Evolutionary conservation across 2,329 filamentous ascomycete genomes (phyloP).

Genomic region (Fusarium austroafricanum): DNA sequence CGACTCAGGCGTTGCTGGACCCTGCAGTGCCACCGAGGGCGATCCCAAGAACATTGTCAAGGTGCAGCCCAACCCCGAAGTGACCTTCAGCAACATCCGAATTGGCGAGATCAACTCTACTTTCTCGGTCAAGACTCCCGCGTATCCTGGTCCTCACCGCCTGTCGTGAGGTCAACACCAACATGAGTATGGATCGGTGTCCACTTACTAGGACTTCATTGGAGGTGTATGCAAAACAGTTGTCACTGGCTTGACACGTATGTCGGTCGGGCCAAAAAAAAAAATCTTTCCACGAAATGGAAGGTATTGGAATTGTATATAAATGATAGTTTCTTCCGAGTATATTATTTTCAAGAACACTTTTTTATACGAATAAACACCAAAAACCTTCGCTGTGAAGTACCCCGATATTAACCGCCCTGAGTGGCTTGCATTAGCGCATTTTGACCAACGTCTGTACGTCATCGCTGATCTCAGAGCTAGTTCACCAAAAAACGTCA

Average conservation of each 20-base stretch:
- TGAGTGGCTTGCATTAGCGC: slow-evolving; percentile 15
- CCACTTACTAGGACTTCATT: slow-evolving; percentile 14
- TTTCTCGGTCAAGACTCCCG: slow-evolving; percentile 19
- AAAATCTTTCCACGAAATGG: background rate
- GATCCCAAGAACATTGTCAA: slow-evolving; percentile 60
- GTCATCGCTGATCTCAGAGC: slow-evolving; percentile 13
- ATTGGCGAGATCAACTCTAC: slow-evolving; percentile 71
- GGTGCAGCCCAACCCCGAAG: slow-evolving; percentile 60
- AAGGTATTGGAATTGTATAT: slow-evolving; percentile 3
- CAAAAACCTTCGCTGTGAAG: background rate
- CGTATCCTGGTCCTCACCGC: slow-evolving; percentile 14
- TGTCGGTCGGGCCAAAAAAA: slow-evolving; percentile 3
- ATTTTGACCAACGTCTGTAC: slow-evolving; percentile 7
- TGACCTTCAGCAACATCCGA: slow-evolving; percentile 67
- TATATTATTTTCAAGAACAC: background rate
- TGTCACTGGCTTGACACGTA: slow-evolving; percentile 30
- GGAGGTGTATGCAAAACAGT: slow-evolving; percentile 30
- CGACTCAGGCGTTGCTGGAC: slow-evolving; percentile 58
- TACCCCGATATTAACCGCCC: background rate
- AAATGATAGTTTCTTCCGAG: background rate
- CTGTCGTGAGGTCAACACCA: slow-evolving; percentile 8
- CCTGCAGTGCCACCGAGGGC: slow-evolving; percentile 65
- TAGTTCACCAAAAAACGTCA: slow-evolving; percentile 23
- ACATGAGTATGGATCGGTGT: slow-evolving; percentile 7
- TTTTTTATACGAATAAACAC: background rate